A percentile compares a stretch with the other conserved stretches of the same genome.
Evolutionary conservation across 1,139 yeast species (phyloP).

Genomic region (Kodamaea arcana): DNA sequence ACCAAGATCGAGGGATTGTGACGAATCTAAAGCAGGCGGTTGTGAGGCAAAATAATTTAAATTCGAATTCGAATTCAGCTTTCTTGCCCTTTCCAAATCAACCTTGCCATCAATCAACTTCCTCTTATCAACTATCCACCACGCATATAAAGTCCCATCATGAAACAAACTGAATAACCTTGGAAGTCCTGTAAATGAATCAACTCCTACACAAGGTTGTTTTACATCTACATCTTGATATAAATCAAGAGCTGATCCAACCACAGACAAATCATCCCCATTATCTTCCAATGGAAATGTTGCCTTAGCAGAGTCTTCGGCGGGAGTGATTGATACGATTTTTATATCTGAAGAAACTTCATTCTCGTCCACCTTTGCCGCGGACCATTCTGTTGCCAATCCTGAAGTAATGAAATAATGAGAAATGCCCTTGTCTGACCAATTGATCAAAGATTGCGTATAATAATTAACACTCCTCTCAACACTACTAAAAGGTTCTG

Average conservation of each 20-base stretch:
- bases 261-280: slow-evolving; percentile 62
- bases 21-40: neutral
- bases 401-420: slow-evolving; percentile 52
- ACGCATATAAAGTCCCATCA: slow-evolving; percentile 56
- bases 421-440: slow-evolving; percentile 27
- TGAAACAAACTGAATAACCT: slow-evolving; percentile 58
- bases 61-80: no score
- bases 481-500: slow-evolving; percentile 55
- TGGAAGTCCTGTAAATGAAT: slow-evolving; percentile 53
- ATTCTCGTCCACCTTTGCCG: slow-evolving; percentile 28
- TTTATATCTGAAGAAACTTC: neutral
- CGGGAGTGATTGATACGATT: slow-evolving; percentile 27
- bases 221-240: slow-evolving; percentile 36
- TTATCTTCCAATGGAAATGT: slow-evolving; percentile 65
- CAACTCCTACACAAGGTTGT: slow-evolving; percentile 58
- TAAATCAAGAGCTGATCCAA: slow-evolving; percentile 65
- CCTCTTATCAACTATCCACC: slow-evolving; percentile 59
- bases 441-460: slow-evolving; percentile 33
- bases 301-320: slow-evolving; percentile 69
- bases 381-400: slow-evolving; percentile 39
- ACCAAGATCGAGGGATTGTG: no score
- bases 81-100: slow-evolving; percentile 18
- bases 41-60: no score
- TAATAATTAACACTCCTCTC: slow-evolving; percentile 51
- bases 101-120: slow-evolving; percentile 35